Evolutionary conservation across 768 basidiomycete genomes (phyloP), one percentile per base, ranked within the genome.

Genomic region (Leccinum truebloodii): DNA sequence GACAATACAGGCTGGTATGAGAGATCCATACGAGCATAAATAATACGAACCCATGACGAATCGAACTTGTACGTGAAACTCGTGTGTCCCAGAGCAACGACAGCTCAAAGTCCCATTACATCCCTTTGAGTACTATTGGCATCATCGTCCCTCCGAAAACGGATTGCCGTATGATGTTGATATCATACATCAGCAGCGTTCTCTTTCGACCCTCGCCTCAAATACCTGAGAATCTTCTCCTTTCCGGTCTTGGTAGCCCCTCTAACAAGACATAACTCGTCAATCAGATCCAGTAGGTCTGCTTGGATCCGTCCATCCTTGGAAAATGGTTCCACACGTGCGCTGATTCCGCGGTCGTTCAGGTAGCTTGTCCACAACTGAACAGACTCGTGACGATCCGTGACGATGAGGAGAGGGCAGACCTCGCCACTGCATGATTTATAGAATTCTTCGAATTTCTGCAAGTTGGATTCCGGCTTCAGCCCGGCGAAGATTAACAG

Each of bases 181-280:
- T 16, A 16, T 37, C 35, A 37, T 37, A 14, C 57, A 26, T 59
- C 64, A 30, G 3, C 49, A 6, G 16, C n/a, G 34, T 55, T 52
- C 18, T 58, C 63, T 52, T 34, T 72, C 22, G 28, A 2, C 55
- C 24, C 60, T 24, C 64, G 69, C 35, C 55, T 52, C 30, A 68
- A 64, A 28, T 68, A 56, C 35, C 39, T 60, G 26, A 72, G 52
- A 30, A 72, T 13, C 32, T 44, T 60, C 14, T 14, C 46, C 39
- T 50, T 62, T 20, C 62, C 61, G 39, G 60, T 63, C 55, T 63
- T 69, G 7, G 62, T 65, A 30, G 63, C 49, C 16, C 57, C 70
- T 44, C 69, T 67, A 39, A 71, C 62, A 5, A 71, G 66, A 57
- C 70, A 71, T 0, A 67, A 37, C 12, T 72, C 69, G 39, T 71